phyloP scores from a whole-genome alignment of 2,329 filamentous ascomycete genomes.

The Allantophomopsis lycopodina region DNA sequence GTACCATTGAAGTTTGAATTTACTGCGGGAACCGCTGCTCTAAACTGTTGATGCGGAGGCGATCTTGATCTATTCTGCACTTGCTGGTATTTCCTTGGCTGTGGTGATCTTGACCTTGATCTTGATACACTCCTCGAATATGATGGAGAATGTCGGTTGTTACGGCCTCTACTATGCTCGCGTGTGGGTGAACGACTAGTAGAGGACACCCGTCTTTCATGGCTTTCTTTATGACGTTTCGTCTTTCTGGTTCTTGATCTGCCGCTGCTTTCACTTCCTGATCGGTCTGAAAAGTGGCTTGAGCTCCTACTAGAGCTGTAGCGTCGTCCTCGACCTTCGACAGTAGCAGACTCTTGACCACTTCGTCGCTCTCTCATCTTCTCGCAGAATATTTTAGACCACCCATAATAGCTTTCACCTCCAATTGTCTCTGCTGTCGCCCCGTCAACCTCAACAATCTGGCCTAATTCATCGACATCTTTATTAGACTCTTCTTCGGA shows the following conservation, averaged over 20 bases:
- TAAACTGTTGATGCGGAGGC: constrained; percentile 7
- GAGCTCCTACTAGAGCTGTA: constrained; percentile 7
- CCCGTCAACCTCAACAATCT: constrained; percentile 50
- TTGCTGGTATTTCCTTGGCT: too few relatives aligned
- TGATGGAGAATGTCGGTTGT: constrained; percentile 3
- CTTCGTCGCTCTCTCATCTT: constrained; percentile 53
- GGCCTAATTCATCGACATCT: constrained; percentile 67
- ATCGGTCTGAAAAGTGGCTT: constrained; percentile 2
- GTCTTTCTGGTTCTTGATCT: too few relatives aligned
- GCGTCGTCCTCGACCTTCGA: constrained; percentile 7
- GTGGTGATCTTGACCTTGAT: too few relatives aligned
- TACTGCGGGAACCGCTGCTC: constrained; percentile 7
- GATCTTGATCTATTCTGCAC: constrained; percentile 6
- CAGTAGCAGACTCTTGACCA: constrained; percentile 4
- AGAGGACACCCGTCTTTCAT: too few relatives aligned
- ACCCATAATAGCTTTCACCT: constrained; percentile 75
- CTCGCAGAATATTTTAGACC: constrained; percentile 69
- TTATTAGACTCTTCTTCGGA: constrained; percentile 32
- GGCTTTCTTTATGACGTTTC: too few relatives aligned
- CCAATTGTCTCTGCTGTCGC: constrained; percentile 45
- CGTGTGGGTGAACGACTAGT: too few relatives aligned
- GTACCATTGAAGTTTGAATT: constrained; percentile 8
- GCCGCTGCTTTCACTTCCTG: too few relatives aligned
- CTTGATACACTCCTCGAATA: constrained; percentile 6
- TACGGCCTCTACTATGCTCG: too few relatives aligned